Percentiles rank a stretch among this genome's conserved stretches.
Evolutionary conservation across 306 rosid species (phyloP).

Genomic region (Vigna unguiculata): DNA sequence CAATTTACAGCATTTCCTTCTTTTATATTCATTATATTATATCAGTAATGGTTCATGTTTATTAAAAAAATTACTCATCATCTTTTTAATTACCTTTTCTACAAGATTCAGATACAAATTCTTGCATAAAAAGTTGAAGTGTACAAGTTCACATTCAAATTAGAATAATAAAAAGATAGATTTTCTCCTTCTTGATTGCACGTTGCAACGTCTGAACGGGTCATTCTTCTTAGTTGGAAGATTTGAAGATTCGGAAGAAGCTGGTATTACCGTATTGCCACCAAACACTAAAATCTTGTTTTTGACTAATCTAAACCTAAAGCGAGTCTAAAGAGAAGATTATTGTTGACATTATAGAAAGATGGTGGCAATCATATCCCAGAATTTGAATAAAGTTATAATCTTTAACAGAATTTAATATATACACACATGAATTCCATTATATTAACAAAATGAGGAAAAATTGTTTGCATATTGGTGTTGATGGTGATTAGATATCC

Average conservation of each 20-base stretch:
- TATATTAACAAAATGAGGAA: conserved; percentile 36
- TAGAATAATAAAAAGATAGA: neutral
- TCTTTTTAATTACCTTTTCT: no score
- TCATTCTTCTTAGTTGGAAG: conserved; percentile 32
- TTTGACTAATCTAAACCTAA: conserved; percentile 50
- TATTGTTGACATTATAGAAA: conserved; percentile 52
- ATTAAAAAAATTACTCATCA: no score
- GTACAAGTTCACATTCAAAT: no score
- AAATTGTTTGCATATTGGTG: conserved; percentile 19
- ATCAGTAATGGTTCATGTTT: neutral
- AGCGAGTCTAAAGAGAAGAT: conserved; percentile 42
- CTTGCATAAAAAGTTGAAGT: no score
- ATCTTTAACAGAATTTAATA: conserved; percentile 15
- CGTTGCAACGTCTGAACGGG: conserved; percentile 41
- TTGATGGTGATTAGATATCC: conserved; percentile 55
- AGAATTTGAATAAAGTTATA: neutral
- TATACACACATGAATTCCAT: conserved; percentile 28
- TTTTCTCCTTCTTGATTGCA: conserved; percentile 2
- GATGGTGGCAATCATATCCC: conserved; percentile 40
- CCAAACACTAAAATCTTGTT: conserved; percentile 45
- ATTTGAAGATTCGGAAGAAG: conserved; percentile 37
- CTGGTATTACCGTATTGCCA: conserved; percentile 35
- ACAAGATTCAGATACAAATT: no score
- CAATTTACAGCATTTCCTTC: neutral
- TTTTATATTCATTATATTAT: neutral